Evolutionary conservation across 2,329 filamentous ascomycete species (phyloP).

Genomic region (Sclerotinia glacialis): DNA sequence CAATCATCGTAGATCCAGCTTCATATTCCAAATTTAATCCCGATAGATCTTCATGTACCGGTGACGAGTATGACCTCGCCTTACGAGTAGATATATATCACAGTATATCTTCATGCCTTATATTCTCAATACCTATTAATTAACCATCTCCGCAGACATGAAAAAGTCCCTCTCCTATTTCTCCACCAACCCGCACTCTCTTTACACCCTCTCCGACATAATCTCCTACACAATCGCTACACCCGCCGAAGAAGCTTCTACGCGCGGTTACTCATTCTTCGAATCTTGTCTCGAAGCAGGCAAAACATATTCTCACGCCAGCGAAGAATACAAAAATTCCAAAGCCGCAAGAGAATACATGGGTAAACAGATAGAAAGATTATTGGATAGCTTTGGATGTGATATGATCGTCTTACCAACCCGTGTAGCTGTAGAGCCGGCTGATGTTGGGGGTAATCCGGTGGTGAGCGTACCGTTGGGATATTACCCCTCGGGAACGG

Average conservation of each 20-base stretch:
- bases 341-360: background rate
- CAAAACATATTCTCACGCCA: background rate
- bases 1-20: slow-evolving; percentile 61
- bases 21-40: slow-evolving; percentile 50
- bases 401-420: slow-evolving; percentile 15
- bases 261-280: background rate
- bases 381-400: slow-evolving; percentile 10
- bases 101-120: background rate
- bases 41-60: slow-evolving; percentile 40
- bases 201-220: slow-evolving; percentile 11
- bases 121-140: background rate
- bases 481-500: background rate
- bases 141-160: background rate
- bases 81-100: slow-evolving; percentile 11
- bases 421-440: background rate
- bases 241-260: background rate
- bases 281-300: background rate
- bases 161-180: slow-evolving; percentile 6
- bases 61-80: slow-evolving; percentile 6
- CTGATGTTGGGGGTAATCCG: slow-evolving; percentile 10
- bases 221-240: slow-evolving; percentile 3
- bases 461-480: slow-evolving; percentile 15
- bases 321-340: slow-evolving; percentile 11
- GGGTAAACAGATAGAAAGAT: slow-evolving; percentile 13
- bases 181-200: slow-evolving; percentile 7